Conservation (phyloP, 371 early-diverging fungal species). For the Mucor saturninus region DNA sequence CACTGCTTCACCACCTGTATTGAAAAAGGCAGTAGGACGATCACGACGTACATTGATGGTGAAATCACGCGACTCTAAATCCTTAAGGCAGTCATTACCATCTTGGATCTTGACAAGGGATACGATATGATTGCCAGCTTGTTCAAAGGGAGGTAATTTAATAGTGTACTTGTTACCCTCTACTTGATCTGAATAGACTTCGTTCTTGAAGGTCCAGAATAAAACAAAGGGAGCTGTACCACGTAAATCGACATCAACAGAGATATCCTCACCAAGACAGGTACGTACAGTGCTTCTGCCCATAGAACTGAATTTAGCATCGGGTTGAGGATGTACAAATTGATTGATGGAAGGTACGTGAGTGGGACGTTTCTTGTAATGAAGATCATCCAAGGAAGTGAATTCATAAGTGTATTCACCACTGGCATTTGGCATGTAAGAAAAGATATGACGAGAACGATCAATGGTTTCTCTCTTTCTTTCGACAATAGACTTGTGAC, state of each 20-base stretch:
- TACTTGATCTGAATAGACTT: constrained; percentile 33
- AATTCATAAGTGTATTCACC: constrained; percentile 56
- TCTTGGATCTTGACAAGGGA: constrained; percentile 52
- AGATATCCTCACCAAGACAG: constrained; percentile 46
- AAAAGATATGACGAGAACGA: constrained; percentile 49
- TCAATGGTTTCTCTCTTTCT: constrained; percentile 37
- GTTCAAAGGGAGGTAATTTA: constrained; percentile 41
- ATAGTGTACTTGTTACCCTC: constrained; percentile 38
- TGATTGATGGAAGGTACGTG: constrained; percentile 39
- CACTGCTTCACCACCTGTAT: constrained; percentile 26
- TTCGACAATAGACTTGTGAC: constrained; percentile 32
- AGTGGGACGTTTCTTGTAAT: constrained; percentile 45
- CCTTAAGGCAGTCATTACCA: constrained; percentile 48
- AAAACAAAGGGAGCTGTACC: constrained; percentile 47
- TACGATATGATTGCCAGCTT: constrained; percentile 45
- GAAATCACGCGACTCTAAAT: constrained; percentile 49
- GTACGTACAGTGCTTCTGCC: constrained; percentile 31
- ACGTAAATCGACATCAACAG: constrained; percentile 42
- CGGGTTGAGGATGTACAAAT: constrained; percentile 56
- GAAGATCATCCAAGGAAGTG: constrained; percentile 37
- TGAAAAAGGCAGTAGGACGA: constrained; percentile 52
- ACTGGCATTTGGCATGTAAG: constrained; percentile 45
- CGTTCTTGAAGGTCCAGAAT: constrained; percentile 41
- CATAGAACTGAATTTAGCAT: constrained; percentile 42
- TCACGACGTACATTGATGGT: constrained; percentile 55